Evolutionary conservation across 148 eudicot genomes (phyloP), one percentile per base, ranked within the genome.

Genomic region (Vaccinium vitisidaea): DNA sequence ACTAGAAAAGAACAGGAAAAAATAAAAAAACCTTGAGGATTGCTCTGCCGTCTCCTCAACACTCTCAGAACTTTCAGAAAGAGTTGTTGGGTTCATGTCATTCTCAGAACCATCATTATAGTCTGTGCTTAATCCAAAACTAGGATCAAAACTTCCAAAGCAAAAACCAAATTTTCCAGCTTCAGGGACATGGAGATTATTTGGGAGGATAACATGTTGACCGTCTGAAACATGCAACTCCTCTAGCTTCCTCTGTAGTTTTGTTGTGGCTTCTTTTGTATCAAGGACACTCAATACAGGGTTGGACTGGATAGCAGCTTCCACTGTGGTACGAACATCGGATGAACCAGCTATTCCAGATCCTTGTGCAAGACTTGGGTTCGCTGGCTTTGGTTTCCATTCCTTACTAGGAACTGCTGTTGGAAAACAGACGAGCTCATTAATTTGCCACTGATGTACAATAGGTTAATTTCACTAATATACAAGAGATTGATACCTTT

Each of bases 111-210:
- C 90, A 85, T 82, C 84, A 36, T 80, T 69, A 58, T 19, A 49
- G 85, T 82, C 85, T 63, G 91, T 75, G 59, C 82, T 78, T 56
- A 91, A 78, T 36, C 89, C 88, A 88, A 94, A 89, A 86, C 87
- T 88, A 69, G 94, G 86, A 87, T 92, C 98, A 88, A 95, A 95
- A 87, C 98, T 95, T 88, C 98, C 98, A 88, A 95, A 95, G 84
- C 90, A 90, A 80, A 95, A 90, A 77, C 94, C 90, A 67, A 94
- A 84, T 83, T 94, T 93, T 82, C 92, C 94, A 86, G 89, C 88
- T 80, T 94, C 97, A 80, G 98, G 97, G 19, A 95, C 94, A 88
- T 91, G 97, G 54, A 95, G 90, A 87, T 95, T 95, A 86, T 90
- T 91, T 27, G 98, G 97, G 83, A 95, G 91, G 85, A 95, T 91